Evolutionary conservation across 2,329 filamentous ascomycete genomes (phyloP), one percentile per base, ranked within the genome.

Genomic region (Fusarium sp.): DNA sequence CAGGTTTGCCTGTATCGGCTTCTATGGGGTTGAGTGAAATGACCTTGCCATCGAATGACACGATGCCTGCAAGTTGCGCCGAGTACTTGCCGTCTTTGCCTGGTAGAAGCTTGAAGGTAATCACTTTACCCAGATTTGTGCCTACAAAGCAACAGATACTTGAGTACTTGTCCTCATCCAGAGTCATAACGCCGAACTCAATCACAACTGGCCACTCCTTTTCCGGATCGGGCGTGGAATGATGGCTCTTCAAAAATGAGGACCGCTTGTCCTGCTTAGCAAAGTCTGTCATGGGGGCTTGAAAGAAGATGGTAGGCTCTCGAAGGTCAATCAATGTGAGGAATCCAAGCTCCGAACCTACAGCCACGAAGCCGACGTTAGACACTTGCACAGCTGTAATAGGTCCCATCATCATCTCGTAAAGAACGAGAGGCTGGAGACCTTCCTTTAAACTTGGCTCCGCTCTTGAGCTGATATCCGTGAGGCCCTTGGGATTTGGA

Each of bases 121-220:
- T 89, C 18, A 98, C 83, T 73, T 93, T 93, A 40, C 96, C 96
- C 31, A 89, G 80, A 70, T 91, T 95, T 0, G 96, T 98, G 20
- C 96, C 96, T 3, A 97, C 92, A 72, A 98, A 97, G 71, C 96
- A 92, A 61, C 91, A 89, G 58, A 99, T 97, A 75, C 94, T 98
- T 2, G 96, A 98, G 78, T 97, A 99, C 69, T 93, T 90, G 76
- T 98, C 95, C n/a, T 91, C 92, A 43, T 98, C 96, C 6, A 98
- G 82, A 5, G 92, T 97, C 90, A 99, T 91, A 46, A 97, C 93
- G 54, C 93, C 94, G 81, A 98, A 99, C 76, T 98, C 93, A 28
- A 98, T 89, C 31, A 84, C 86, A 0, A 93, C 94, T 1, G 93
- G 90, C 87, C 90, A 97, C 75, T 98, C 95, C 48, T 85, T 86